Percentiles rank a stretch among this genome's conserved stretches.
Conservation (phyloP, 1,139 yeast genomes). For the Kodamaea arcana region DNA sequence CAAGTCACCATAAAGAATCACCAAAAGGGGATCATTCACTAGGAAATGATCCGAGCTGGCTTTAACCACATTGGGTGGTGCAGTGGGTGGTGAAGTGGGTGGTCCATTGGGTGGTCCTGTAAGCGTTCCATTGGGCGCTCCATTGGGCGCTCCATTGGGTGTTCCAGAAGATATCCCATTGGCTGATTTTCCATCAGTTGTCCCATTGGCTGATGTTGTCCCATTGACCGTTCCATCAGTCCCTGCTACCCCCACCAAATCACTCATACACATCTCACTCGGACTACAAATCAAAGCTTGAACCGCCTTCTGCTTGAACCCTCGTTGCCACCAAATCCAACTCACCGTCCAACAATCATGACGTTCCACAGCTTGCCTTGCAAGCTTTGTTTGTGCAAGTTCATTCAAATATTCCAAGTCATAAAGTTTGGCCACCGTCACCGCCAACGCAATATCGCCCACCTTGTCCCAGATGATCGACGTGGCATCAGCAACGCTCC, state of each 20-base stretch:
- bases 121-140: no score
- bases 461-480: constrained; percentile 66
- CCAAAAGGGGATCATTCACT: constrained; percentile 78
- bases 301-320: constrained; percentile 51
- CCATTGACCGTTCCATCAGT: no score
- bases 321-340: constrained; percentile 73
- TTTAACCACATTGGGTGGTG: no score
- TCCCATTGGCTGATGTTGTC: no score
- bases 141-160: no score
- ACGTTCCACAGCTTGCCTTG: constrained; percentile 54
- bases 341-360: constrained; percentile 83
- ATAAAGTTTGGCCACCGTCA: constrained; percentile 76
- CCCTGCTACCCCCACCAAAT: not conserved
- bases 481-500: constrained; percentile 69
- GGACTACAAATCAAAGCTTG: constrained; percentile 63
- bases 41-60: constrained; percentile 33
- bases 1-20: constrained; percentile 60
- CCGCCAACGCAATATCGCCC: constrained; percentile 65
- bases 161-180: no score
- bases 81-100: not conserved
- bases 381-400: constrained; percentile 48
- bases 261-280: constrained; percentile 28
- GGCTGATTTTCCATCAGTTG: no score
- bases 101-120: no score
- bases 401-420: constrained; percentile 32